Conservation (phyloP, 2,329 filamentous ascomycete genomes). For the Tolypocladium cylindrosporum region DNA sequence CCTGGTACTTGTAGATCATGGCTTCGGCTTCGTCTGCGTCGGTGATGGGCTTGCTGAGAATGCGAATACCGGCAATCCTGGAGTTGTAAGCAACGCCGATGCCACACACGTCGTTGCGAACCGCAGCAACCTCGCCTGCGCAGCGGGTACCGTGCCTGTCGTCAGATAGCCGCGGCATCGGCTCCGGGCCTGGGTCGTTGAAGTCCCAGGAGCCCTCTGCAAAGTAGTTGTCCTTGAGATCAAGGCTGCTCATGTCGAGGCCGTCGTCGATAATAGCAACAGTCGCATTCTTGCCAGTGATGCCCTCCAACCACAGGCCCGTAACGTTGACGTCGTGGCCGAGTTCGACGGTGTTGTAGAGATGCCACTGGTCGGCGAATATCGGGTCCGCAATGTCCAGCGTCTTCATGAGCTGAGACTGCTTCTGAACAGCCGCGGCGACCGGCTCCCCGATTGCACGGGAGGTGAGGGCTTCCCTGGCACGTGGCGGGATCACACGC, state of each 20-base stretch:
- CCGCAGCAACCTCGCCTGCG: slow-evolving; percentile 86
- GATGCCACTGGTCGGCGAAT: slow-evolving; percentile 91
- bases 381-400: slow-evolving; percentile 83
- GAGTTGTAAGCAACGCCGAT: slow-evolving; percentile 93
- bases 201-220: slow-evolving; percentile 90
- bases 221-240: slow-evolving; percentile 90
- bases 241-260: slow-evolving; percentile 88
- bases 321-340: slow-evolving; percentile 97
- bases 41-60: slow-evolving; percentile 80
- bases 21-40: slow-evolving; percentile 88
- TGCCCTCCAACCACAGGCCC: slow-evolving; percentile 78
- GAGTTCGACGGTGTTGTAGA: slow-evolving; percentile 69
- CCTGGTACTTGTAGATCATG: slow-evolving; percentile 83
- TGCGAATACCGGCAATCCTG: slow-evolving; percentile 83
- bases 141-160: slow-evolving; percentile 90
- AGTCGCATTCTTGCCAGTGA: slow-evolving; percentile 81
- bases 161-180: slow-evolving; percentile 71
- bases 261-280: slow-evolving; percentile 96
- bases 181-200: slow-evolving; percentile 73
- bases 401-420: slow-evolving; percentile 48
- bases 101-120: slow-evolving; percentile 86
- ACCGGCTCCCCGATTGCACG: slow-evolving; percentile 9
- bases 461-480: slow-evolving; percentile 15
- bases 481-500: slow-evolving; percentile 32
- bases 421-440: slow-evolving; percentile 41